Conservation (phyloP, 2,329 filamentous ascomycete genomes). For the Proliferodiscus dingleyae region DNA sequence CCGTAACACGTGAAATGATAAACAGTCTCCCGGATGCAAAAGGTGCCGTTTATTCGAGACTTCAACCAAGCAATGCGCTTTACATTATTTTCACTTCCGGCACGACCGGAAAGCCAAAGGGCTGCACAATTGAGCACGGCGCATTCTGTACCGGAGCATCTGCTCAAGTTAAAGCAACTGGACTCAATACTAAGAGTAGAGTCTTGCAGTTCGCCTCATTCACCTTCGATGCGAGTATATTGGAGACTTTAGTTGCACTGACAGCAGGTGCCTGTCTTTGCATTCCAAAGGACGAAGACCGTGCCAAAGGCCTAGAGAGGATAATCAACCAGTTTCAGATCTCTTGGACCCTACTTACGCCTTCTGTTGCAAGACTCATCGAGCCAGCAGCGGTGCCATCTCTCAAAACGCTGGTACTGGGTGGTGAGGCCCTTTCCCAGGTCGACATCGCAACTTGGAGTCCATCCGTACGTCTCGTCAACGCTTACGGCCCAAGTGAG, state of each 20-base stretch:
- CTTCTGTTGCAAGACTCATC: background rate
- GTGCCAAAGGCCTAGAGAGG: too few relatives aligned
- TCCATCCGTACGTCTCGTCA: too few relatives aligned
- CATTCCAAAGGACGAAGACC: too few relatives aligned
- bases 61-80: too few relatives aligned
- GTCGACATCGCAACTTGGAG: too few relatives aligned
- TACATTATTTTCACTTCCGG: background rate
- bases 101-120: background rate
- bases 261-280: background rate
- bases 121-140: background rate
- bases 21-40: too few relatives aligned
- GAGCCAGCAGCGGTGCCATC: background rate
- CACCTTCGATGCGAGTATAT: background rate
- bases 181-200: background rate
- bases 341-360: background rate
- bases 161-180: background rate
- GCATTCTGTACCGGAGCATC: background rate
- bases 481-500: too few relatives aligned
- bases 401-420: constrained; percentile 31
- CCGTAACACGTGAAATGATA: too few relatives aligned
- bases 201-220: background rate
- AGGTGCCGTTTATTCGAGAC: too few relatives aligned
- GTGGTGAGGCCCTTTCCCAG: constrained; percentile 32
- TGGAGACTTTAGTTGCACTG: background rate
- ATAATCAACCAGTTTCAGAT: too few relatives aligned